Base-by-base conservation (phyloP, 2,329 filamentous ascomycete species). In the Colletotrichum lini region DNA sequence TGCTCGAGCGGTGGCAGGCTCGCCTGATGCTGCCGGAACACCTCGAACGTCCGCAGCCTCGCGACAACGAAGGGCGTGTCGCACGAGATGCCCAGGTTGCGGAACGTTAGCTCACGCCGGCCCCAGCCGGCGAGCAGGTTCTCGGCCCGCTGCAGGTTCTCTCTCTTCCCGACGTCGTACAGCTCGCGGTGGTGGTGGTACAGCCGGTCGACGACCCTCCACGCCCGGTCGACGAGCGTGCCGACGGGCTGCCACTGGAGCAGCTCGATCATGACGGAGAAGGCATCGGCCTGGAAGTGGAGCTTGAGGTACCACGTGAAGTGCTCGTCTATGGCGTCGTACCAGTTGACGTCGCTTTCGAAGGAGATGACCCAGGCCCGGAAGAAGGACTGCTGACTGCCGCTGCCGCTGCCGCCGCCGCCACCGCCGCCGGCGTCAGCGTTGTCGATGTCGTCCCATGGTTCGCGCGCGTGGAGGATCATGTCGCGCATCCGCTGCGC, bases 221-320 rank as follows among this genome's bases (percentile, higher is more conserved):
- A 91, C 1, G 85, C 88, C 40, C 85, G 83, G 58, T 90, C 87
- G 8, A 88, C 84, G 7, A 90, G 79, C 6, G 76, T 78, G 5
- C 88, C 88, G 2, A 80, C 80, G 1, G 66, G 63, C 44, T 86
- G 85, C 44, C 84, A 81, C 72, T 83, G 84, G 15, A 91, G 82
- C 75, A 89, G 85, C 7, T 86, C 86, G 0, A 85, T 84, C 77
- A 89, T 82, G 76, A 88, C 89, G 42, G 85, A 80, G 70, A 90
- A 87, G 21, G 89, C 80, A 63, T 89, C 88, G 52, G 86, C 78
- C 74, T 89, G 87, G 76, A 90, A 89, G 74, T 89, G 85, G 16
- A 82, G 79, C 65, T 84, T 84, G 75, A 84, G 80, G 74, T 86
- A 89, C 89, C 89, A 91, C 10, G 86, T 74, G 76, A 89, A 90